Percentiles rank a stretch among this genome's conserved stretches.
Evolutionary conservation across 805 yeast species (phyloP).

Genomic region (Metschnikowia chrysomelidarum): DNA sequence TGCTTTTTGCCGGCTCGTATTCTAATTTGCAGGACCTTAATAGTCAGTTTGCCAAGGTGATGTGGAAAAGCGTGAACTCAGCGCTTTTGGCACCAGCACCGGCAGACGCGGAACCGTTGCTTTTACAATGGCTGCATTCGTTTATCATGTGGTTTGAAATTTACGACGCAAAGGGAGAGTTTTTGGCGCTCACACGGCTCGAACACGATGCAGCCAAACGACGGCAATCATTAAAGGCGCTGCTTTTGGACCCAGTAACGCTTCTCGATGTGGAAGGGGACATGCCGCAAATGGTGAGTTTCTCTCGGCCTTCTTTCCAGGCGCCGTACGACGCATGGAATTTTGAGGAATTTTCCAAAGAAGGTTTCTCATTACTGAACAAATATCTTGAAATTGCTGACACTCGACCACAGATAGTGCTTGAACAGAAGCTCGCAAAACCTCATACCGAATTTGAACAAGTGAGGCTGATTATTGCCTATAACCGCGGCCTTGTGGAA

Average conservation of each 20-base stretch:
- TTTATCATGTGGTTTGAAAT: constrained; percentile 38
- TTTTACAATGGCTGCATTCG: constrained; percentile 14
- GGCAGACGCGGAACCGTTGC: constrained; percentile 1
- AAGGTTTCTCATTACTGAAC: constrained; percentile 5
- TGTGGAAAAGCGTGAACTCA: constrained; percentile 22
- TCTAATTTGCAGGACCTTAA: constrained; percentile 17
- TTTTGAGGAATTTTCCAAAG: constrained; percentile 21
- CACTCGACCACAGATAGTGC: neutral
- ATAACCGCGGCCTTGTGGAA: constrained; percentile 11
- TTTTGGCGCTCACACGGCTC: constrained; percentile 26
- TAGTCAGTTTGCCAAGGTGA: constrained; percentile 22
- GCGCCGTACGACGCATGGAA: constrained; percentile 30
- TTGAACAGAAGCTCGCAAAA: neutral
- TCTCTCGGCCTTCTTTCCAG: constrained; percentile 17
- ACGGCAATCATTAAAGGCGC: constrained; percentile 19
- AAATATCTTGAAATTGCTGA: neutral
- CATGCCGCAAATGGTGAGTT: constrained; percentile 14
- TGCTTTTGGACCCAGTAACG: constrained; percentile 30
- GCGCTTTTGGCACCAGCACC: constrained; percentile 28
- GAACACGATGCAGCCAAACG: constrained; percentile 22
- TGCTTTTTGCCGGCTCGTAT: constrained; percentile 23
- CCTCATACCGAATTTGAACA: too few relatives aligned
- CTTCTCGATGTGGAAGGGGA: constrained; percentile 34
- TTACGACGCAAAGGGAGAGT: constrained; percentile 33
- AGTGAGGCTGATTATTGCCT: constrained; percentile 6